Percentiles rank a stretch among this genome's conserved stretches.
Conservation (phyloP, 169 alveolate species). For the Plasmodium gaboni region DNA sequence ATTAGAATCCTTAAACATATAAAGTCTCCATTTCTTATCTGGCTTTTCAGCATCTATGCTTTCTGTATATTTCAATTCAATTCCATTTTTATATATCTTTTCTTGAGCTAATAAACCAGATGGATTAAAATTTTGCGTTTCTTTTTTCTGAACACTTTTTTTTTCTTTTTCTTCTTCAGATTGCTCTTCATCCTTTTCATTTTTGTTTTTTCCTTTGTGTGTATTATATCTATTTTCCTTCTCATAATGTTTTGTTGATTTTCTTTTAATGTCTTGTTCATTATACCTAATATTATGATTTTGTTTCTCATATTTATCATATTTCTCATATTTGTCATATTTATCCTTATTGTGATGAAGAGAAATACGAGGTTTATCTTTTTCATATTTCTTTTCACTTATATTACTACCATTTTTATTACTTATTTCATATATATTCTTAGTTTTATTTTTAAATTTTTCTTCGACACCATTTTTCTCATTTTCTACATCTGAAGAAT, state of each 20-base stretch:
- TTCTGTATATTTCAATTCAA: slow-evolving; percentile 85
- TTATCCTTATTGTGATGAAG: background rate
- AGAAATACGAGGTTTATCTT: background rate
- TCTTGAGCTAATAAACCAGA: slow-evolving; percentile 91
- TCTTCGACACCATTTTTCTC: background rate
- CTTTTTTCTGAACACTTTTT: slow-evolving; percentile 27
- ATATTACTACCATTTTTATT: background rate
- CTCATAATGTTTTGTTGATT: background rate
- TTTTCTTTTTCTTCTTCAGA: slow-evolving; percentile 31
- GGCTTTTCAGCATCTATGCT: slow-evolving; percentile 89
- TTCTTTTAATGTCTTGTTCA: background rate
- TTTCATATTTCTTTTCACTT: background rate
- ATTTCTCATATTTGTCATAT: background rate
- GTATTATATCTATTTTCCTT: background rate
- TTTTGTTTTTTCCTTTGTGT: background rate
- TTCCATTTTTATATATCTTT: slow-evolving; percentile 84
- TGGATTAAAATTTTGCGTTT: slow-evolving; percentile 88
- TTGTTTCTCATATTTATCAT: background rate
- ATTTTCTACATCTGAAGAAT: background rate
- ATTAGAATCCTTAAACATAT: slow-evolving; percentile 78
- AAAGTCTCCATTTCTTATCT: slow-evolving; percentile 88
- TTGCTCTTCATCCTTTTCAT: slow-evolving; percentile 16
- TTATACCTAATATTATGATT: background rate
- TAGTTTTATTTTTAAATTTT: background rate
- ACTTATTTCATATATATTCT: background rate